phyloP scores from a whole-genome alignment of 768 basidiomycete species.

The Strobilomyces confusus region DNA sequence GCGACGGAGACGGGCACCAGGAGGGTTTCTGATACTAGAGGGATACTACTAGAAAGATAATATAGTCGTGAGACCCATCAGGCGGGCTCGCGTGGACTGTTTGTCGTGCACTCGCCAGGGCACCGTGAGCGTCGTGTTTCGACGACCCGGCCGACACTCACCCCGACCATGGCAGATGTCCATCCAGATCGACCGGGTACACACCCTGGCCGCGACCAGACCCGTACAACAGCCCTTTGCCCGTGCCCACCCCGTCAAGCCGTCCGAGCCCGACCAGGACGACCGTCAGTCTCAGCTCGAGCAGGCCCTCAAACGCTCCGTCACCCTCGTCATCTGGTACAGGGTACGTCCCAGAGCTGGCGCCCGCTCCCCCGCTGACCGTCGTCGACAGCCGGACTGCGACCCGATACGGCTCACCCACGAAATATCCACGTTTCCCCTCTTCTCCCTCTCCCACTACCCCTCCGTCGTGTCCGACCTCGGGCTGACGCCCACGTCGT shows the following conservation, averaged over 20 bases:
- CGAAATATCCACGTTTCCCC: slow-evolving; percentile 59
- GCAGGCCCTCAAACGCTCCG: slow-evolving; percentile 45
- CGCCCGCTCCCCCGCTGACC: slow-evolving; percentile 3
- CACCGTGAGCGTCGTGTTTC: slow-evolving; percentile 7
- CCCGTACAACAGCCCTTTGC: slow-evolving; percentile 7
- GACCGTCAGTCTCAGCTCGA: slow-evolving; percentile 32
- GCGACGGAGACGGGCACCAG: no score
- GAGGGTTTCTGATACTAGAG: no score
- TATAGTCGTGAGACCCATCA: no score
- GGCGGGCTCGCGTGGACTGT: no score
- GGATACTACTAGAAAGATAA: no score
- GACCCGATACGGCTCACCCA: slow-evolving; percentile 58
- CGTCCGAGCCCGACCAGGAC: slow-evolving; percentile 9
- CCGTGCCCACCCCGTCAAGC: slow-evolving; percentile 7
- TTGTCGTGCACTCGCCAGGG: slow-evolving; percentile 2
- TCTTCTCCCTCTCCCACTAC: slow-evolving; percentile 56
- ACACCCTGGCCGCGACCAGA: slow-evolving; percentile 19
- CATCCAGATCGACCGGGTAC: slow-evolving; percentile 27
- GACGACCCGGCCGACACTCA: not conserved
- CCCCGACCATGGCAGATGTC: slow-evolving; percentile 15
- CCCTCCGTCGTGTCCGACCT: slow-evolving; percentile 51
- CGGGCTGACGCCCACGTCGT: slow-evolving; percentile 47
- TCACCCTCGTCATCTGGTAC: slow-evolving; percentile 70
- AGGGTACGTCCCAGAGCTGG: slow-evolving; percentile 38
- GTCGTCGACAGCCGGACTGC: slow-evolving; percentile 37